Percentiles rank a stretch among this genome's conserved stretches.
These are phyloP conservation scores for Populus tomentosa DNA, from an alignment of 441 rosid genomes.

Conservation along the genomic window DNA sequence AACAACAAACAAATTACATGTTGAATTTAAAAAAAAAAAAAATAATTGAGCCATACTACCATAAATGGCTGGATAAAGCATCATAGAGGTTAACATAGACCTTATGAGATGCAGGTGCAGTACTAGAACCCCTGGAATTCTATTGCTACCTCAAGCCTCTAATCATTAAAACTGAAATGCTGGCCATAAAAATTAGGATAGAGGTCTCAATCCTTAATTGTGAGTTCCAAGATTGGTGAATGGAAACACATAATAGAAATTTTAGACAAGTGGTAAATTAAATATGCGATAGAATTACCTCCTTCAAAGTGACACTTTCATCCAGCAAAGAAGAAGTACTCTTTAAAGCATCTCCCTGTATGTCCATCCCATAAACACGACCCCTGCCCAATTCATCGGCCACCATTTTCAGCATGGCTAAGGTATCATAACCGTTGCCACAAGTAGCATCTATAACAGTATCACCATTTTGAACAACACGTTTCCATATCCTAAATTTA, in stretches of 20 bases:
- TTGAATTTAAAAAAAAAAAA: not conserved
- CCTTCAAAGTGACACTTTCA: conserved; percentile 37
- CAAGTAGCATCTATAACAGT: conserved; percentile 80
- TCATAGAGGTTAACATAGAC: not conserved
- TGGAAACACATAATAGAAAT: not conserved
- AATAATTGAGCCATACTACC: not conserved
- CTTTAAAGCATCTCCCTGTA: conserved; percentile 61
- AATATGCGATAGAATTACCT: conserved; percentile 39
- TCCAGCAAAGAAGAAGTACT: conserved; percentile 53
- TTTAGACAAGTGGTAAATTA: not conserved
- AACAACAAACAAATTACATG: not conserved
- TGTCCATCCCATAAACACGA: conserved; percentile 72
- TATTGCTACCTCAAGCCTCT: not conserved
- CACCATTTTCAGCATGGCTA: conserved; percentile 68
- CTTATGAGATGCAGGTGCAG: not conserved
- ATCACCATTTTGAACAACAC: conserved; percentile 66
- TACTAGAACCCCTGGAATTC: not conserved
- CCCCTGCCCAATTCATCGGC: conserved; percentile 51
- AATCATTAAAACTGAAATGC: not conserved
- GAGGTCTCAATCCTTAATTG: not conserved
- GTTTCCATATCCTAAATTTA: conserved; percentile 64
- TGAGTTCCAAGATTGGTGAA: not conserved
- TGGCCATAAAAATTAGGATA: not conserved
- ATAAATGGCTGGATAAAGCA: not conserved
- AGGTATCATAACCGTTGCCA: conserved; percentile 84